Evolutionary conservation across 108 stramenopile genomes (phyloP), one percentile per base, ranked within the genome.

Genomic region (Cyclotella baltica): DNA sequence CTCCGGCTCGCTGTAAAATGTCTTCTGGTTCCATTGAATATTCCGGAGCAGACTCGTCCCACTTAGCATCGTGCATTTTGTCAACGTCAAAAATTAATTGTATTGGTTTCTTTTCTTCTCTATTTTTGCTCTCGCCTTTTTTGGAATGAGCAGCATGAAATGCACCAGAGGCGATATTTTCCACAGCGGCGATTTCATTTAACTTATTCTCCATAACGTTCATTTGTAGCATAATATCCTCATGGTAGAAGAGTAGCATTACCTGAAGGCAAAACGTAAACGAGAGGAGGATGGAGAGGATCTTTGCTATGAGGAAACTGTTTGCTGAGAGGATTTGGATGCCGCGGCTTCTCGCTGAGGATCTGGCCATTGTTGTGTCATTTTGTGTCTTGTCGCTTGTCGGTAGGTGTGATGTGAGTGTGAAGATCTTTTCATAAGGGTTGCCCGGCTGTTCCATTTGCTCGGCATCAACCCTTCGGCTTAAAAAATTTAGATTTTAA

Each of bases 11-110:
- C 46, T 63, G 40, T 37, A 80, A 70, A 67, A 80, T 69, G 36
- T 80, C 72, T 0, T 55, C 18, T 20, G 78, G 78, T 46, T 79
- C 78, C 78, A 79, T 80, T 31, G 79, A 68, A 53, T 73, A 73
- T 30, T 61, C 31, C 30, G 30, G 8, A 18, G 59, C 28, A 5
- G 29, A 31, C 30, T 61, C 59, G 29, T 61, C 30, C 59, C 59
- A 61, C 3, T 5, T 6, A 27, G 59, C 59, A 11, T 3, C 30
- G 6, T 31, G 6, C 8, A 30, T 61, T 11, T 31, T 61, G 13
- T 29, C 4, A 33, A 31, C 31, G 31, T 61, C 30, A 31, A 72
- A 34, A 63, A 30, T 13, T n/a, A n/a, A n/a, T 73, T 62, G 22
- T 6, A 50, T 43, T n/a, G 28, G 46, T 29, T 1, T 16, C n/a